Evolutionary conservation across 306 rosid genomes (phyloP), one percentile per base, ranked within the genome.

Genomic region (Malus domestica): DNA sequence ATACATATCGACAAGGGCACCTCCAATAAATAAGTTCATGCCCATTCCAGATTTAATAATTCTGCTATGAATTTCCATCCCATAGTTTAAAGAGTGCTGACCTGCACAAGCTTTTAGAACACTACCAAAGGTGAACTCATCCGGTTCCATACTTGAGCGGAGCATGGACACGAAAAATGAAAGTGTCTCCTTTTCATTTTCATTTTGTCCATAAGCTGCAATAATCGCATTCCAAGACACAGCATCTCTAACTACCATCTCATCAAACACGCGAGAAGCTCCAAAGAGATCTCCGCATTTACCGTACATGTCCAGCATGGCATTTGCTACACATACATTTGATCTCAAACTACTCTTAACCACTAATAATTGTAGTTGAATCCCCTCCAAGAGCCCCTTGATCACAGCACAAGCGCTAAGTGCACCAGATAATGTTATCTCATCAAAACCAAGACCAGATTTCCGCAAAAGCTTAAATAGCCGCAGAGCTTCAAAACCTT

Each of bases 191-290:
- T 46, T 80, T 15, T 84, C 71, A 35, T 69, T 83, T 77, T 86
- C 85, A 61, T 90, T 90, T 85, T 88, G 97, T 79, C 87, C 91
- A 52, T 86, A 80, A 71, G 91, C 96, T 38, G 92, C 86, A 79
- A 92, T 87, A 35, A 92, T 85, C 40, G 93, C 90, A 81, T 93
- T 93, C 98, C 98, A 93, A 62, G 96, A 85, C 72, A 90, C 93
- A 18, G 38, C 38, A 27, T 61, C 67, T 61, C 67, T 61, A 61
- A 7, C 15, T 61, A 61, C 20, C 66, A 61, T 61, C 66, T 27
- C 66, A 27, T 61, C 66, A 61, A 61, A 6, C 66, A 61, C 5
- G 10, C 35, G 1, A 27, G 35, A 61, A 0, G 66, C 66, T 27
- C 35, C 35, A 77, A 61, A 40, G 32, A 88, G 78, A 74, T 80